Percentiles rank a stretch among this genome's conserved stretches.
Evolutionary conservation across 2,329 filamentous ascomycete species (phyloP).

Genomic region (Sclerotinia glacialis): DNA sequence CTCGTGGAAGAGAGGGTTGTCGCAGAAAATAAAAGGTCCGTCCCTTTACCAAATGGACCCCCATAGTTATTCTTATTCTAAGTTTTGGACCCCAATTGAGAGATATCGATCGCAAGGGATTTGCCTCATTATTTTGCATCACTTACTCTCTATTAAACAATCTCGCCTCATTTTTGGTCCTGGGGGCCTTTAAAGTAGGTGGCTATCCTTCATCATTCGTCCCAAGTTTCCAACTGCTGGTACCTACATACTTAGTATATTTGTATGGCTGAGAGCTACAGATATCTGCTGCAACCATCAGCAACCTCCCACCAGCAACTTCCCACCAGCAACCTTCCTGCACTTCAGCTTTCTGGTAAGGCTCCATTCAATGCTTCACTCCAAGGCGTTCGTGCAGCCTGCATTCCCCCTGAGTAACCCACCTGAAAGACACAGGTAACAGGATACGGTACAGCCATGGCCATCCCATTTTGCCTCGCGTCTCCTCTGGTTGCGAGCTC

Average conservation of each 20-base stretch:
- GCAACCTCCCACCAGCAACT: constrained; percentile 13
- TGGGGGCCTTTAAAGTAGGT: constrained; percentile 8
- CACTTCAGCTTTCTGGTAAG: constrained; percentile 16
- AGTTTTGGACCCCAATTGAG: constrained; percentile 7
- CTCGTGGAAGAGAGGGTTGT: constrained; percentile 12
- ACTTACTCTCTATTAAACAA: neutral
- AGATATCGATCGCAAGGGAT: constrained; percentile 7
- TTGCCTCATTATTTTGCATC: constrained; percentile 10
- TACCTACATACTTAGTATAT: neutral
- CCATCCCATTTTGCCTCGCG: constrained; percentile 2
- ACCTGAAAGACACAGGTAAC: constrained; percentile 3
- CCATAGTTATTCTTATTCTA: neutral
- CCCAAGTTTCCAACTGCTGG: constrained; percentile 22
- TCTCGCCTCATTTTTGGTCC: constrained; percentile 13
- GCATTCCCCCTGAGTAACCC: constrained; percentile 17
- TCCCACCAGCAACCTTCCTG: constrained; percentile 12
- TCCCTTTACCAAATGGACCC: neutral
- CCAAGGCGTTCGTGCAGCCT: constrained; percentile 10
- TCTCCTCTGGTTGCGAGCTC: constrained; percentile 6
- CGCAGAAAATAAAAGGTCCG: constrained; percentile 16
- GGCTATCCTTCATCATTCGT: constrained; percentile 1
- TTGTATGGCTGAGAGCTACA: constrained; percentile 7
- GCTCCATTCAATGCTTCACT: constrained; percentile 14
- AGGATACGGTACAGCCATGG: constrained; percentile 11
- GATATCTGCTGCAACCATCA: constrained; percentile 13